Conservation (phyloP, 2,329 filamentous ascomycete species). For the Claviceps lovelessii region DNA sequence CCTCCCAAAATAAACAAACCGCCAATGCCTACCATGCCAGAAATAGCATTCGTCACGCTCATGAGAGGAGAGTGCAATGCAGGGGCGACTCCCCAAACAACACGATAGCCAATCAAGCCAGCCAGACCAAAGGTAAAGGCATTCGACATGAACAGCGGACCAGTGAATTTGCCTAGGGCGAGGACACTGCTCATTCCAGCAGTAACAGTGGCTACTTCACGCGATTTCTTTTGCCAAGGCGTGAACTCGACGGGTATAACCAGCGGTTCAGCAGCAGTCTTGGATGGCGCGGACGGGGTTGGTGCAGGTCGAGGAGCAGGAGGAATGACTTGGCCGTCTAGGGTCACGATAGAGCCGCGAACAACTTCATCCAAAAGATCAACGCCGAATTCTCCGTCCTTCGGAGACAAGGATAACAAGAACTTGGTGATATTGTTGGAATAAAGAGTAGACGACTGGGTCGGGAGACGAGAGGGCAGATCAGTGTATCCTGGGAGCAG, state of each 20-base stretch:
- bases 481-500: slow-evolving; percentile 57
- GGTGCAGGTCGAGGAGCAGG: slow-evolving; percentile 55
- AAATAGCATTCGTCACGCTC: slow-evolving; percentile 89
- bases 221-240: slow-evolving; percentile 65
- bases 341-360: slow-evolving; percentile 68
- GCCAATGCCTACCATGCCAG: slow-evolving; percentile 79
- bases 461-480: slow-evolving; percentile 71
- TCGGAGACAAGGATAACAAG: slow-evolving; percentile 64
- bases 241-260: slow-evolving; percentile 51
- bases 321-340: slow-evolving; percentile 62
- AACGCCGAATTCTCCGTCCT: slow-evolving; percentile 65
- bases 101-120: slow-evolving; percentile 73
- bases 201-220: slow-evolving; percentile 61
- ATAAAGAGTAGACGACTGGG: slow-evolving; percentile 79
- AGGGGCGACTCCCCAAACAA: slow-evolving; percentile 74
- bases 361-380: slow-evolving; percentile 77
- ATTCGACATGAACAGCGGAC: slow-evolving; percentile 77
- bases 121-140: slow-evolving; percentile 74
- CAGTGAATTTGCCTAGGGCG: slow-evolving; percentile 65
- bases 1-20: slow-evolving; percentile 82
- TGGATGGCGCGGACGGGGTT: slow-evolving; percentile 33
- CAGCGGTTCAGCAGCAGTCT: slow-evolving; percentile 31
- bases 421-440: slow-evolving; percentile 91
- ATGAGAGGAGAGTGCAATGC: slow-evolving; percentile 80
- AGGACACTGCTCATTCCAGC: slow-evolving; percentile 64